These are phyloP conservation scores for Asterella californica DNA, from an alignment of 225 moss, liverwort and hornwort genomes.

Conservation along the genomic window DNA sequence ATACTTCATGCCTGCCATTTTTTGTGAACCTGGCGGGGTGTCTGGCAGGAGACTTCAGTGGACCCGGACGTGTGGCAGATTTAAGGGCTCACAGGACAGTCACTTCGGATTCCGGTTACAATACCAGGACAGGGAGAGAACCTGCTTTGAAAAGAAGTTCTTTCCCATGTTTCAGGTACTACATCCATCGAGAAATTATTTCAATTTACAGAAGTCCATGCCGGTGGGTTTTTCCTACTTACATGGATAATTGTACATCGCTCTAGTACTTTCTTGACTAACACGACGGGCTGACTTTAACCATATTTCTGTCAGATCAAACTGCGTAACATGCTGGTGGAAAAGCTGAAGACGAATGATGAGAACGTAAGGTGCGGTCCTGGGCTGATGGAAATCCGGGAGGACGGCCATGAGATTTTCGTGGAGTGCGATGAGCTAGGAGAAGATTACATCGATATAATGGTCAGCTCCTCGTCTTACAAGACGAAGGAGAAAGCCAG, in stretches of 20 bases:
- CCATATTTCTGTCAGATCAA: background rate
- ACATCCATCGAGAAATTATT: no score
- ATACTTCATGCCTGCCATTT: background rate
- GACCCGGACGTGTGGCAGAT: no score
- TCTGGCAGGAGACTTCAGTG: background rate
- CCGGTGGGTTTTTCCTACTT: background rate
- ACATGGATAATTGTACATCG: background rate
- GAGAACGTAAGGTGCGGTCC: background rate
- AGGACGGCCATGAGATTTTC: background rate
- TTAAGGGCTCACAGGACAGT: background rate
- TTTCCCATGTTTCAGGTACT: conserved; percentile 4
- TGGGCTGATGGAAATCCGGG: background rate
- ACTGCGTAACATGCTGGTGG: background rate
- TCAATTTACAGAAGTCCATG: no score
- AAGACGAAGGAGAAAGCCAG: background rate
- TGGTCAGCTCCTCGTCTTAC: background rate
- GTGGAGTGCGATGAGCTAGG: background rate
- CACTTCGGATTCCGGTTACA: background rate
- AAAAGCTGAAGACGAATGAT: background rate
- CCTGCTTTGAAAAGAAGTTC: background rate
- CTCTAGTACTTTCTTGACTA: background rate
- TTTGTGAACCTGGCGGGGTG: background rate
- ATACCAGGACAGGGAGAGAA: background rate
- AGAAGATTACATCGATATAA: conserved; percentile 4
- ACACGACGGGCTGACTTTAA: background rate